Conservation (phyloP, 179 eudicot genomes). For the Drosera spatulata region DNA sequence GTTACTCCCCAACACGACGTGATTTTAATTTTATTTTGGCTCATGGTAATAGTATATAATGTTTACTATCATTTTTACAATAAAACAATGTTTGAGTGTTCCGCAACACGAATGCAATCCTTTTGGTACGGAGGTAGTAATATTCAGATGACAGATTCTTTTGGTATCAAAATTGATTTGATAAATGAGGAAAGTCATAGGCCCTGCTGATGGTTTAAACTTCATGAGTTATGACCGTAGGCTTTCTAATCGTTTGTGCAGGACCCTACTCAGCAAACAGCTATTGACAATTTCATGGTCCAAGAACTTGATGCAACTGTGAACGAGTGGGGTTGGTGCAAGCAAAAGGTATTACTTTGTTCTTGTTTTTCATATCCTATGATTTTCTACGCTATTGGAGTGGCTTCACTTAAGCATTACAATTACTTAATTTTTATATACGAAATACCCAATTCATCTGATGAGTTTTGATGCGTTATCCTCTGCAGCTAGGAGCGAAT, state of each 20-base stretch:
- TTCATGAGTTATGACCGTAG: too few relatives aligned
- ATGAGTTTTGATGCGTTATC: background rate
- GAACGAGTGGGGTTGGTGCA: constrained; percentile 99
- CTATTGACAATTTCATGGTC: constrained; percentile 86
- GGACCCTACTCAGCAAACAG: constrained; percentile 87
- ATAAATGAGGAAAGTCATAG: background rate
- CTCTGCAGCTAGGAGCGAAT: constrained; percentile 28
- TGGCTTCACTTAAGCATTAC: too few relatives aligned
- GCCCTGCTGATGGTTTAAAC: background rate
- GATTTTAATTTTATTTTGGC: too few relatives aligned
- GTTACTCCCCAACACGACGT: too few relatives aligned
- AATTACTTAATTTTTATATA: background rate
- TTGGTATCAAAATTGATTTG: background rate
- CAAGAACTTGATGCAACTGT: constrained; percentile 87
- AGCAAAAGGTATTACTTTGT: constrained; percentile 66
- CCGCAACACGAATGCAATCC: too few relatives aligned
- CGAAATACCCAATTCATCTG: background rate
- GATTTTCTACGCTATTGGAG: background rate
- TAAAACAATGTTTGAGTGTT: too few relatives aligned
- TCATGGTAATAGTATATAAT: too few relatives aligned
- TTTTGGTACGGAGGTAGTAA: too few relatives aligned
- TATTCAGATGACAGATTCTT: background rate
- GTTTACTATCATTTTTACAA: too few relatives aligned
- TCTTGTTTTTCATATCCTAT: background rate
- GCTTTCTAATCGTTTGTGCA: constrained; percentile 9